phyloP scores from a whole-genome alignment of 2,329 filamentous ascomycete genomes.

The Aureobasidium sp. region DNA sequence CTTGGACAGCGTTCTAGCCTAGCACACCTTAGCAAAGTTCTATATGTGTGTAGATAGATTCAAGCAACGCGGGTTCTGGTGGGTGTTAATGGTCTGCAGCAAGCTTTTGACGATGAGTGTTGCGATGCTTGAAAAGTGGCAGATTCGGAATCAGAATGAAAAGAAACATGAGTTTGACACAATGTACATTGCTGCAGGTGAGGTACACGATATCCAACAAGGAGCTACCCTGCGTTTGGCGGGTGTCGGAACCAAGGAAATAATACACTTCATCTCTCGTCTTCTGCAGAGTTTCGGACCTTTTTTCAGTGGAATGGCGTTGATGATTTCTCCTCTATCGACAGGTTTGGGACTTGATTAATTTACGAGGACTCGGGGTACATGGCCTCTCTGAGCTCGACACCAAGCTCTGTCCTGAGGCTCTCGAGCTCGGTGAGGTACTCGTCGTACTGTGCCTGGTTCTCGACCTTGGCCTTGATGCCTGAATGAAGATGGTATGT shows the following conservation, averaged over 20 bases:
- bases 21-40: not conserved
- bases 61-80: not conserved
- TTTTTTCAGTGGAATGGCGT: constrained; percentile 8
- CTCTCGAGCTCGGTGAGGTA: constrained; percentile 91
- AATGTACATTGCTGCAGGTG: constrained; percentile 6
- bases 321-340: constrained; percentile 13
- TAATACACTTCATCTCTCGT: not conserved
- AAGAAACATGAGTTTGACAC: not conserved
- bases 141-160: not conserved
- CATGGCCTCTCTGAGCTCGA: constrained; percentile 85
- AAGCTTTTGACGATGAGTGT: not conserved
- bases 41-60: not conserved
- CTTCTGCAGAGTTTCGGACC: not conserved
- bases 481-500: constrained; percentile 45
- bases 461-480: constrained; percentile 99
- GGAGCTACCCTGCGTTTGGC: not conserved
- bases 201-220: not conserved
- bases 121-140: not conserved
- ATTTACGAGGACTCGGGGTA: constrained; percentile 54
- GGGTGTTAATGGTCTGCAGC: not conserved
- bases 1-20: not conserved
- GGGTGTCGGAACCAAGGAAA: not conserved
- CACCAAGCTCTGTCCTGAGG: constrained; percentile 86
- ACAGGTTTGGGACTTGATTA: not conserved
- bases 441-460: constrained; percentile 93